Evolutionary conservation across 2,329 filamentous ascomycete species (phyloP), one percentile per base, ranked within the genome.

Genomic region (Aureobasidium sp.): DNA sequence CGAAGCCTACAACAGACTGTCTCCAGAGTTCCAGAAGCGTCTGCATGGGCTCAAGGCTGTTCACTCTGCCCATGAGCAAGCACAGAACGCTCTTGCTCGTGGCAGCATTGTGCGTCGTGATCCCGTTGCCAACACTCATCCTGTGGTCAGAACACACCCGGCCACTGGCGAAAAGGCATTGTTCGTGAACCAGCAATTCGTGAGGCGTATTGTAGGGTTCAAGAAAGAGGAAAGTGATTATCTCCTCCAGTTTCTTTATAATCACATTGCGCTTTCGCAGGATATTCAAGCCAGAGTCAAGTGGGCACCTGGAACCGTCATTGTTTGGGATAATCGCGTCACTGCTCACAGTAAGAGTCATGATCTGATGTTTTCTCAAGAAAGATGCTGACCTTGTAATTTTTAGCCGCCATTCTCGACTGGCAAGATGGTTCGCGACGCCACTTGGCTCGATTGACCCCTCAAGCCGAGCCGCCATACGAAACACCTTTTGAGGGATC

Each of bases 141-240:
- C 94, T 0, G 81, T 97, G 67, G 88, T 97, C 1, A 85, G 93
- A 23, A 95, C 93, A 0, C 94, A 97, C 75, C 93, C 94, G 0
- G 80, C 76, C 6, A 97, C 94, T 0, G 93, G 93, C 20, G 92
- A 97, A 78, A 97, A 97, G 81, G 91, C 92, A 0, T 81, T 97
- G 10, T 97, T 88, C 71, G 88, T 97, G 33, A 97, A 97, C 76
- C 91, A 91, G 4, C 92, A 95, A 75, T 97, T 96, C 80, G 95
- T 93, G 6, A 90, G 93, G 59, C 85, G 90, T 36, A 95, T 97
- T 63, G 87, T 95, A 1, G 93, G 93, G 16, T 88, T 91, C 74
- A 97, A 97, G 80, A 93, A 94, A 75, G 94, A 97, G 75, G 94
- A 97, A 75, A 93, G 90, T 2, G 94, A 97, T 69, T 85, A 85